A percentile compares a stretch with the other conserved stretches of the same genome.
phyloP scores from a whole-genome alignment of 441 rosid genomes.

The Iberis amara region DNA sequence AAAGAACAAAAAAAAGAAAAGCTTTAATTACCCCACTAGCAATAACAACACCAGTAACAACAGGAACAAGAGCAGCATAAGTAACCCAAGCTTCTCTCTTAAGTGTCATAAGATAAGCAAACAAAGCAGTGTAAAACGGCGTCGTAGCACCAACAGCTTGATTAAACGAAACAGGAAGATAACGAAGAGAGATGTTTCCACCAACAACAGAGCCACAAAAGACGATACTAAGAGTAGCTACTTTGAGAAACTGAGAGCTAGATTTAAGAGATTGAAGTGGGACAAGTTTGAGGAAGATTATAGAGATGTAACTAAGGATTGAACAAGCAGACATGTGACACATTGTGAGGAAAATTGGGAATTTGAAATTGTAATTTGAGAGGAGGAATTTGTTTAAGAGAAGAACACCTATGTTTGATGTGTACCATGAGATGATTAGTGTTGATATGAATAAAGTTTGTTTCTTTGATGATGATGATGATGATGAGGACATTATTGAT shows the following conservation, averaged over 20 bases:
- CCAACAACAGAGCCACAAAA: not conserved
- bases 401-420: not conserved
- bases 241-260: not conserved
- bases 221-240: not conserved
- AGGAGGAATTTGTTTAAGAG: not conserved
- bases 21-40: not conserved
- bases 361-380: not conserved
- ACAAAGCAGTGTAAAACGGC: not conserved
- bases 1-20: too few species aligned
- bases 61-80: not conserved
- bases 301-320: not conserved
- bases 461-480: not conserved
- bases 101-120: not conserved
- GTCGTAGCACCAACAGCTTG: not conserved
- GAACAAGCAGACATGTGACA: not conserved
- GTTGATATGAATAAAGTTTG: not conserved
- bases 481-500: not conserved
- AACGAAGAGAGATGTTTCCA: not conserved
- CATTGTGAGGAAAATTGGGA: not conserved
- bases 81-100: not conserved
- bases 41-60: not conserved
- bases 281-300: not conserved
- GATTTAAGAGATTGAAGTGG: not conserved
- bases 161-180: not conserved
- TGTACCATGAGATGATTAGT: not conserved